Evolutionary conservation across 495 filamentous ascomycete species (phyloP).

Genomic region (Hyaloscypha hepaticicola): DNA sequence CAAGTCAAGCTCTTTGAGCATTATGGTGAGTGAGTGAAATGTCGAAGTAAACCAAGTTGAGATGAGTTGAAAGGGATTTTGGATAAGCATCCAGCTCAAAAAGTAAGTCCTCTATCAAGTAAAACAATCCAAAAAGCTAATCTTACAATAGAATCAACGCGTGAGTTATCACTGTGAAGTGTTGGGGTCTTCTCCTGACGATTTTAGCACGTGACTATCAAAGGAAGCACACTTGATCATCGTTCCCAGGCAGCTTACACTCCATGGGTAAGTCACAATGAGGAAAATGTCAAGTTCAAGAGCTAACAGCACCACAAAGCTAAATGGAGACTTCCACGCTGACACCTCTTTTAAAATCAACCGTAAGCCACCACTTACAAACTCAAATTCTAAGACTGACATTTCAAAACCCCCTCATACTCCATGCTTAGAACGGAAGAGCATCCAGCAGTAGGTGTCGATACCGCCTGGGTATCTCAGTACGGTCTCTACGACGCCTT

Average conservation of each 20-base stretch:
- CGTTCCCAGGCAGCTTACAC: slow-evolving; percentile 36
- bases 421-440: slow-evolving; percentile 56
- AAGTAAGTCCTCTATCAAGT: not conserved
- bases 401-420: slow-evolving; percentile 41
- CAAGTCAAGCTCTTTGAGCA: slow-evolving; percentile 54
- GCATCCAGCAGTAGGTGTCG: slow-evolving; percentile 52
- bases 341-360: slow-evolving; percentile 55
- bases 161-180: not conserved
- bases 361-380: slow-evolving; percentile 18
- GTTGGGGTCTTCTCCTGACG: not conserved
- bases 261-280: slow-evolving; percentile 36
- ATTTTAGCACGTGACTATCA: slow-evolving; percentile 34
- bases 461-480: slow-evolving; percentile 52
- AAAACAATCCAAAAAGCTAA: not conserved
- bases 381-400: not conserved
- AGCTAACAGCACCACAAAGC: not conserved
- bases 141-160: not conserved
- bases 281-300: not conserved
- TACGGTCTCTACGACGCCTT: slow-evolving; percentile 54
- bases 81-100: not conserved
- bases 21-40: slow-evolving; percentile 38
- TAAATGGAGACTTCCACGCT: slow-evolving; percentile 45
- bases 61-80: not conserved
- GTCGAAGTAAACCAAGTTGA: not conserved
- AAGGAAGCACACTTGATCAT: slow-evolving; percentile 36